Conservation (phyloP, 176 grass and related monocot species). For the Coix lacrymajobi region DNA sequence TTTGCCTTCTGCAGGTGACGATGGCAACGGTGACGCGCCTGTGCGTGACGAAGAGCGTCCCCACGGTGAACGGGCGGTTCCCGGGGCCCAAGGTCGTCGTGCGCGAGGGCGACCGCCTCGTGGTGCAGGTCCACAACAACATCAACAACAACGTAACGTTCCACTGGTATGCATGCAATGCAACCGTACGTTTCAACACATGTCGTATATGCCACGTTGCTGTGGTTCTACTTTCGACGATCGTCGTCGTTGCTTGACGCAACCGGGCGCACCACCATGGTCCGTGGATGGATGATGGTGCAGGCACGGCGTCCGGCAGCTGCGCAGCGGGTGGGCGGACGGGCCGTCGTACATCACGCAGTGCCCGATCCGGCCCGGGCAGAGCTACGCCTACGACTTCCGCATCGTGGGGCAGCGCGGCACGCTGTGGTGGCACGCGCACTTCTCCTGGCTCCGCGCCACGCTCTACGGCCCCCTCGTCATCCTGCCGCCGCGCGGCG, state of each 20-base stretch:
- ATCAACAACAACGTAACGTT: slow-evolving; percentile 55
- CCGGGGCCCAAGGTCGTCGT: slow-evolving; percentile 49
- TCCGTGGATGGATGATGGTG: background rate
- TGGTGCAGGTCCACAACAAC: slow-evolving; percentile 48
- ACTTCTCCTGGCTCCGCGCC: slow-evolving; percentile 59
- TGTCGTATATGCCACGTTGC: too few species aligned
- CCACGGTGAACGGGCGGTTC: slow-evolving; percentile 59
- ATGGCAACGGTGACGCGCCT: slow-evolving; percentile 63
- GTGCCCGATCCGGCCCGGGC: slow-evolving; percentile 53
- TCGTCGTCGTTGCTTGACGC: background rate
- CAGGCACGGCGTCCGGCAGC: slow-evolving; percentile 56
- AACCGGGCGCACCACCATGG: too few species aligned
- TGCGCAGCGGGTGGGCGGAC: slow-evolving; percentile 56
- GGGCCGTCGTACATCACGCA: slow-evolving; percentile 59
- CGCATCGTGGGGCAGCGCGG: slow-evolving; percentile 43
- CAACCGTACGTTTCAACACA: background rate
- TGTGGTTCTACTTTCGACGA: too few species aligned
- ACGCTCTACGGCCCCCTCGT: slow-evolving; percentile 52
- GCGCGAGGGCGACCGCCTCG: slow-evolving; percentile 53
- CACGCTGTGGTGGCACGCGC: slow-evolving; percentile 70
- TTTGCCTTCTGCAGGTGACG: slow-evolving; percentile 35
- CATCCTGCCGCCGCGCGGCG: slow-evolving; percentile 46
- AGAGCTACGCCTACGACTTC: slow-evolving; percentile 54
- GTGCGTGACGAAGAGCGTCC: slow-evolving; percentile 67
- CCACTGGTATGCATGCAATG: slow-evolving; percentile 39